These are phyloP conservation scores for Chenopodium quinoa DNA, from an alignment of 148 eudicot genomes.

Conservation along the genomic window DNA sequence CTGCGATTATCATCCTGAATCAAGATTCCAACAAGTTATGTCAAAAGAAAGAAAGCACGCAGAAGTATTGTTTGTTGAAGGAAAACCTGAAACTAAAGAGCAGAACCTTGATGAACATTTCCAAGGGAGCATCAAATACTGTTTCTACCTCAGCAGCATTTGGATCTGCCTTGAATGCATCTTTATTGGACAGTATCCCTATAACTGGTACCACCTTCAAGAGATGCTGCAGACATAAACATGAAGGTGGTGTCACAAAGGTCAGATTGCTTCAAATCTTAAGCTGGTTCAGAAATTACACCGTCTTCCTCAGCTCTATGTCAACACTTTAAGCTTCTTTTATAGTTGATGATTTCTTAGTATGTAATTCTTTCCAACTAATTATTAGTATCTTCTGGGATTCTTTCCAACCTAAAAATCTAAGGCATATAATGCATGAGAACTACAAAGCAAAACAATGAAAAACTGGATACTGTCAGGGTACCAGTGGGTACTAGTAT, in stretches of 20 bases:
- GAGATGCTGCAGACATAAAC: constrained; percentile 40
- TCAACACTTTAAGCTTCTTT: background rate
- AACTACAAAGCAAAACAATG: background rate
- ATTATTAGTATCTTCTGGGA: too few species aligned
- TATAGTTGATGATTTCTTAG: background rate
- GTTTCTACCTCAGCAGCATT: constrained; percentile 74
- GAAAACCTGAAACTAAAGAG: constrained; percentile 2
- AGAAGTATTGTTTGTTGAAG: background rate
- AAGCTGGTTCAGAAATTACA: background rate
- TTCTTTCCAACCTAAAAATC: background rate
- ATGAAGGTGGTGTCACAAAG: background rate
- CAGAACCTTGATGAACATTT: constrained; percentile 67
- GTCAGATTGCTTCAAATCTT: background rate
- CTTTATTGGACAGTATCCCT: constrained; percentile 47
- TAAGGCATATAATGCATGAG: background rate
- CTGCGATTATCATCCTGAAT: constrained; percentile 72
- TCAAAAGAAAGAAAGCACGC: background rate
- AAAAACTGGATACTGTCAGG: background rate
- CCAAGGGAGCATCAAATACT: constrained; percentile 86
- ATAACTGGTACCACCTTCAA: constrained; percentile 45
- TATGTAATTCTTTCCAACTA: background rate
- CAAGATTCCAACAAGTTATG: constrained; percentile 12
- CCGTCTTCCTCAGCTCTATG: background rate
- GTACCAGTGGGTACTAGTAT: background rate
- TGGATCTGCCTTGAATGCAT: constrained; percentile 56